Percentiles rank a stretch among this genome's conserved stretches.
phyloP scores from a whole-genome alignment of 331 rosid genomes.

The Ulmus americana region DNA sequence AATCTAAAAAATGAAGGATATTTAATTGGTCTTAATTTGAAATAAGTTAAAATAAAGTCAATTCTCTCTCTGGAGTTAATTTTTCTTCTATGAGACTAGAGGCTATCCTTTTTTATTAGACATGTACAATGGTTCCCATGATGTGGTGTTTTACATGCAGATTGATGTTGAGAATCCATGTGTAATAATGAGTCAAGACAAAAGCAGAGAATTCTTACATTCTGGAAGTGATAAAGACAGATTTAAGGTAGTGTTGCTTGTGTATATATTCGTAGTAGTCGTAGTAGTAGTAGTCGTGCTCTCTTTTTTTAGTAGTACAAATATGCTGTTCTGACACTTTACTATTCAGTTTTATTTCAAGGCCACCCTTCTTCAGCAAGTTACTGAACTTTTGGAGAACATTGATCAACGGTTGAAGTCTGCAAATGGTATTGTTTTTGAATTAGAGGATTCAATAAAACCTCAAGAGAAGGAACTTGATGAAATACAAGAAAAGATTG shows the following conservation, averaged over 20 bases:
- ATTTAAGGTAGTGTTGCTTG: slow-evolving; percentile 64
- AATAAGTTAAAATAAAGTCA: no score
- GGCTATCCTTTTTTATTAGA: neutral
- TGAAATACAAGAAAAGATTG: slow-evolving; percentile 67
- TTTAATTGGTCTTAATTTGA: neutral
- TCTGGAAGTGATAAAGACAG: slow-evolving; percentile 87
- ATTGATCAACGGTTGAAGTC: slow-evolving; percentile 42
- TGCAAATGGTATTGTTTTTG: slow-evolving; percentile 51
- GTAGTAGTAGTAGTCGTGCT: no score
- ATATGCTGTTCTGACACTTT: slow-evolving; percentile 36
- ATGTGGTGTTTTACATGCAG: slow-evolving; percentile 34
- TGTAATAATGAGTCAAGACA: slow-evolving; percentile 91
- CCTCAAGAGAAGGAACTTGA: slow-evolving; percentile 76
- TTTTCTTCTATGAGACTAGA: neutral
- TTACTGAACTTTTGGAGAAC: slow-evolving; percentile 68
- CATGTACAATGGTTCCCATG: slow-evolving; percentile 2
- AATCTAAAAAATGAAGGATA: neutral
- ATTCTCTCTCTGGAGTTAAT: no score
- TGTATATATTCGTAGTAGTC: slow-evolving; percentile 14
- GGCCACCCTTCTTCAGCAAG: slow-evolving; percentile 98
- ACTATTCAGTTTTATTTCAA: slow-evolving; percentile 76
- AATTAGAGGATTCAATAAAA: slow-evolving; percentile 62
- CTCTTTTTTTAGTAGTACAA: neutral
- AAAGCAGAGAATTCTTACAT: slow-evolving; percentile 93
- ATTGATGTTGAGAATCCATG: slow-evolving; percentile 98